Evolutionary conservation across 345 rosid genomes (phyloP), one percentile per base, ranked within the genome.

Genomic region (Carallia pectinifolia): DNA sequence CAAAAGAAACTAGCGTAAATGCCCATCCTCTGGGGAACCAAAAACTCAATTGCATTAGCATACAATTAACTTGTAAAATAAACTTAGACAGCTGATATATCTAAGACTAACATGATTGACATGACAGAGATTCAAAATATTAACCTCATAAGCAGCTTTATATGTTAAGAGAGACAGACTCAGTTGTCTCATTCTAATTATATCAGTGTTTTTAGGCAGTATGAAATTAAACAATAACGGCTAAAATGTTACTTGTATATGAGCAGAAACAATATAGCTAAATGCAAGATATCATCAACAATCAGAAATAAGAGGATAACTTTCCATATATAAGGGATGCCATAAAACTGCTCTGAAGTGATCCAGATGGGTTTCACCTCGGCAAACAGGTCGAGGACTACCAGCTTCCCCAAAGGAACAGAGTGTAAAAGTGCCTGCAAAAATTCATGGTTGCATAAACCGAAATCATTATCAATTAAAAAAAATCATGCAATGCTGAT

Each of bases 321-420:
- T 74, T 83, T 77, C 93, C 93, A 89, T 81, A 89, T 85, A 82
- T 89, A 85, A 67, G 93, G 93, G 71, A 89, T 79, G n/a, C 90
- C 90, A 72, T 83, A 89, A 73, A 89, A 85, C 63, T 89, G 93
- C 78, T 85, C 80, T 36, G 93, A 82, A 62, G 84, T 74, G 67
- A 53, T 74, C 93, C 93, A 86, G 71, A 86, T 77, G 64, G 93
- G 90, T 75, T 86, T 89, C 70, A 82, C 90, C 82, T 89, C 93
- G 0, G 93, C 93, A 78, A 77, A 89, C 53, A 89, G 81, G 80
- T 89, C 93, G 56, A 89, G 93, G 80, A 89, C 81, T 30, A 89
- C 87, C 69, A 89, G 81, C 78, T 79, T 85, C 34, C 93, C 93
- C 74, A 82, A 7, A 50, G 90, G 93, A 71, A 89, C 93, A 64